phyloP scores from a whole-genome alignment of 164 flowering plant genomes.

The Pachysandra terminalis region DNA sequence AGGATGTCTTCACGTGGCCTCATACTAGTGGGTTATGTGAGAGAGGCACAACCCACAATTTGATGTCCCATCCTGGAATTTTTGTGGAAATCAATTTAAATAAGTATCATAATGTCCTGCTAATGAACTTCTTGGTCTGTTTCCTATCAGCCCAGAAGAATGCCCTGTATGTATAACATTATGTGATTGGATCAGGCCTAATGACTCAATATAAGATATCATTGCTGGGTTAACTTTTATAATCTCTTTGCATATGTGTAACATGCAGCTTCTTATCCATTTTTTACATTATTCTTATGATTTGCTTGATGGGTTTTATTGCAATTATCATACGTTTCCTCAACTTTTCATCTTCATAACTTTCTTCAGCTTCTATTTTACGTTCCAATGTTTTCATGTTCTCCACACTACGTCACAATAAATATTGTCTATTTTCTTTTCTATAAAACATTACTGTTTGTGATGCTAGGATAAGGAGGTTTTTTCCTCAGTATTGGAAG shows the following conservation, averaged over 20 bases:
- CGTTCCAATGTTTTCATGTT: neutral
- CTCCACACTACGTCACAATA: neutral
- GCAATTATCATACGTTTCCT: neutral
- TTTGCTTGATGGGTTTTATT: neutral
- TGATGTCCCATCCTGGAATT: neutral
- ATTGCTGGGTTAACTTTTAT: neutral
- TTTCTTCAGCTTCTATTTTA: neutral
- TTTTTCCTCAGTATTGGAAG: conserved; percentile 27
- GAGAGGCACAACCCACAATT: neutral
- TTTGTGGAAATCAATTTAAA: neutral
- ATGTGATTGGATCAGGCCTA: too few species aligned
- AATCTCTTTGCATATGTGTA: neutral
- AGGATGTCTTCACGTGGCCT: neutral
- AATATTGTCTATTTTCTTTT: conserved; percentile 2
- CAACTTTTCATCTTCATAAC: neutral
- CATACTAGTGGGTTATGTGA: too few species aligned
- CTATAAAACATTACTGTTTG: neutral
- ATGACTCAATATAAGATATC: too few species aligned
- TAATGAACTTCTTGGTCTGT: neutral
- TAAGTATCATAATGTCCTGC: neutral
- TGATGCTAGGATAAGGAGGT: conserved; percentile 34
- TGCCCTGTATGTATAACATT: too few species aligned
- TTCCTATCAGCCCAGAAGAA: neutral
- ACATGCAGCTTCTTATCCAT: neutral
- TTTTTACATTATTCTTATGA: neutral